Evolutionary conservation across 345 rosid genomes (phyloP).

Genomic region (Brassica carinata): DNA sequence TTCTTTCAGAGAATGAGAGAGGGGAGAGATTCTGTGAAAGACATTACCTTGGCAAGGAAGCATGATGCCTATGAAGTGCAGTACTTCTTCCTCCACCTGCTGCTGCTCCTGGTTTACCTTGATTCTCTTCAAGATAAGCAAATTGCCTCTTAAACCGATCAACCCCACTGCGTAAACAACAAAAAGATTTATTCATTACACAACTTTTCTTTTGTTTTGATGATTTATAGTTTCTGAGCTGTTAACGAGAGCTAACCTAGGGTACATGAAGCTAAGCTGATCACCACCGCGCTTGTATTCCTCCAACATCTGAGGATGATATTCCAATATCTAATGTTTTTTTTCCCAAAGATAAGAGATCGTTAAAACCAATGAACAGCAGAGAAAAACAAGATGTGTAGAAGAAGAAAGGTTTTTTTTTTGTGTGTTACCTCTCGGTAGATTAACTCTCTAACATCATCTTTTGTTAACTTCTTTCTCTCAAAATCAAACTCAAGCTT

Average conservation of each 20-base stretch:
- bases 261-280: constrained; percentile 85
- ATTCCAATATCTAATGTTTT: constrained; percentile 66
- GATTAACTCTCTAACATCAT: not conserved
- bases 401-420: not conserved
- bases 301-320: constrained; percentile 95
- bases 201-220: not conserved
- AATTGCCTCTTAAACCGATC: constrained; percentile 95
- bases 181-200: not conserved
- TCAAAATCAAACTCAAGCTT: constrained; percentile 2
- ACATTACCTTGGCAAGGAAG: constrained; percentile 85
- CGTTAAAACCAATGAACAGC: constrained; percentile 20
- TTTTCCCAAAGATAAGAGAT: constrained; percentile 21
- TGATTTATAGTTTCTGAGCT: not conserved
- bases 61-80: constrained; percentile 83
- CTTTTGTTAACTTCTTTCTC: not conserved
- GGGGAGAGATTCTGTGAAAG: constrained; percentile 11
- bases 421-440: not conserved
- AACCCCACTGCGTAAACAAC: constrained; percentile 68
- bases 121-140: constrained; percentile 94
- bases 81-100: constrained; percentile 50
- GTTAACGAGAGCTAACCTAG: constrained; percentile 58
- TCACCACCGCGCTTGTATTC: constrained; percentile 54
- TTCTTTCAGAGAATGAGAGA: constrained; percentile 6
- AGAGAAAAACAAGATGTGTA: not conserved
- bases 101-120: constrained; percentile 67